Evolutionary conservation across 2,329 filamentous ascomycete genomes (phyloP).

Genomic region (Nemania sp.): DNA sequence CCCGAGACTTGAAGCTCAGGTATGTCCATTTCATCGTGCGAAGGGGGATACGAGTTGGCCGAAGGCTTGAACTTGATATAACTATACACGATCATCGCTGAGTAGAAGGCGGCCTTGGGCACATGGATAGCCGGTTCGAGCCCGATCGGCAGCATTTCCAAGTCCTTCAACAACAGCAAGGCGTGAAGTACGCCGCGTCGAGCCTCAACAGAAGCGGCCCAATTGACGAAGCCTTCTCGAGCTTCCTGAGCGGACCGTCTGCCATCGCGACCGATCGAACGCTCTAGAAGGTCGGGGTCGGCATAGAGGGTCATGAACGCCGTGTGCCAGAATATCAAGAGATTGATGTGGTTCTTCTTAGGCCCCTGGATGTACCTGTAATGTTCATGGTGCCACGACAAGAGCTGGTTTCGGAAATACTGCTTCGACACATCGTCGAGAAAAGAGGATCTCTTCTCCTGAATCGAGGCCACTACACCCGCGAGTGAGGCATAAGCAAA

Average conservation of each 20-base stretch:
- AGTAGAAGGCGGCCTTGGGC: slow-evolving; percentile 25
- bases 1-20: slow-evolving; percentile 21
- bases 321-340: slow-evolving; percentile 25
- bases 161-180: slow-evolving; percentile 18
- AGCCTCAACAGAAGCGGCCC: slow-evolving; percentile 20
- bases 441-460: slow-evolving; percentile 18
- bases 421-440: slow-evolving; percentile 20
- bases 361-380: slow-evolving; percentile 20
- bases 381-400: slow-evolving; percentile 24
- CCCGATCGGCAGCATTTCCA: slow-evolving; percentile 26
- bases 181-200: slow-evolving; percentile 22
- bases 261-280: slow-evolving; percentile 24
- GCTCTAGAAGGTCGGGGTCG: slow-evolving; percentile 19
- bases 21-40: slow-evolving; percentile 19
- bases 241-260: slow-evolving; percentile 19
- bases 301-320: slow-evolving; percentile 24
- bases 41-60: slow-evolving; percentile 12
- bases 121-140: slow-evolving; percentile 27
- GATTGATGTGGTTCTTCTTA: slow-evolving; percentile 24
- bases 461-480: slow-evolving; percentile 24
- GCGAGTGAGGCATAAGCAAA: slow-evolving; percentile 25
- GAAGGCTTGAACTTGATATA: slow-evolving; percentile 25
- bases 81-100: slow-evolving; percentile 23
- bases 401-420: slow-evolving; percentile 19
- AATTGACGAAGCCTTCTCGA: slow-evolving; percentile 9